A percentile compares a stretch with the other conserved stretches of the same genome.
phyloP scores from a whole-genome alignment of 2,329 filamentous ascomycete species.

The Trichoderma sp. region DNA sequence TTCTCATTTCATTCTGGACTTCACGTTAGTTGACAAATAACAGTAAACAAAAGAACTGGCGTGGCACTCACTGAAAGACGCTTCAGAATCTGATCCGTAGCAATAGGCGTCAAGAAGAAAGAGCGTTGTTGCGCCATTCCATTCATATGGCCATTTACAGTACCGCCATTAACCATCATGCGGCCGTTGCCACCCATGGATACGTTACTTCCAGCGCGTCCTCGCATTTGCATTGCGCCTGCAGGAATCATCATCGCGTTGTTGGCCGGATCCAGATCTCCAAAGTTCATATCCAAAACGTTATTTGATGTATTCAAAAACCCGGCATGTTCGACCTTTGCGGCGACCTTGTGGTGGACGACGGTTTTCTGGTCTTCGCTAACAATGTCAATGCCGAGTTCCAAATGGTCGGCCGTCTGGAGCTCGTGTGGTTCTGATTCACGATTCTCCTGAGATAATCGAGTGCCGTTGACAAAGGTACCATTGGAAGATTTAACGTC shows the following conservation, averaged over 20 bases:
- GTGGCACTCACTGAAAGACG: constrained; percentile 42
- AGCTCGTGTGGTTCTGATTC: constrained; percentile 96
- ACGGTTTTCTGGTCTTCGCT: constrained; percentile 98
- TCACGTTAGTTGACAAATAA: constrained; percentile 33
- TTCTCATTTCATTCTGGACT: constrained; percentile 81
- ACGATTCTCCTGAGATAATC: constrained; percentile 89
- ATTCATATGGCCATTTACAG: constrained; percentile 57
- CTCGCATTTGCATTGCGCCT: constrained; percentile 70
- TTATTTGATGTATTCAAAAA: constrained; percentile 75
- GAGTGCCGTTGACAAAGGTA: constrained; percentile 92
- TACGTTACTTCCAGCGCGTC: constrained; percentile 69
- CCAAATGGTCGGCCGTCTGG: constrained; percentile 86
- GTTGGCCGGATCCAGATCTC: constrained; percentile 83
- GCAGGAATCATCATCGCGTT: constrained; percentile 72
- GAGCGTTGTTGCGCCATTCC: constrained; percentile 74
- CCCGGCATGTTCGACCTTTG: constrained; percentile 94
- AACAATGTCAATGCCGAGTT: constrained; percentile 97
- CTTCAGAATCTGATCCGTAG: constrained; percentile 93
- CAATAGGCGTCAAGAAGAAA: constrained; percentile 85
- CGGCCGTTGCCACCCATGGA: constrained; percentile 65
- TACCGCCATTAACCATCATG: constrained; percentile 54
- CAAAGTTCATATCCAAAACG: constrained; percentile 86
- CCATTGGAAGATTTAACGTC: constrained; percentile 99
- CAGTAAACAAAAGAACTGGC: background rate
- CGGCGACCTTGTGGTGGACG: constrained; percentile 96